Evolutionary conservation across 192 early-diverging fungal genomes (phyloP).

Genomic region (Backusella circina): DNA sequence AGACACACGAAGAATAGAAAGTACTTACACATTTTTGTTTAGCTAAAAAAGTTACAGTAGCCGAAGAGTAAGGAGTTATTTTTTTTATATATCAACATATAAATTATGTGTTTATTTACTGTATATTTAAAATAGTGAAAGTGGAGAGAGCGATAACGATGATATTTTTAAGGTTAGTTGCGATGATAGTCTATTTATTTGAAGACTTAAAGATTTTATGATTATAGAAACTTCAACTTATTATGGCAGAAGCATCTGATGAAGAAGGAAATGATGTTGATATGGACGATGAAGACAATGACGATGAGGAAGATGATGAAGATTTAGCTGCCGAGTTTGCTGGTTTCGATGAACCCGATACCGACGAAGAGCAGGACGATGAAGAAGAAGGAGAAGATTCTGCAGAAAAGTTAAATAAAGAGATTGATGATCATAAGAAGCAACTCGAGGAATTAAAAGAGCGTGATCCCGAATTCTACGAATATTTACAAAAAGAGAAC

Average conservation of each 20-base stretch:
- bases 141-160: background rate
- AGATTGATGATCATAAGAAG: conserved; percentile 68
- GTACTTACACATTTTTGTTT: background rate
- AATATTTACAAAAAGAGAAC: conserved; percentile 90
- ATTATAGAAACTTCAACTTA: background rate
- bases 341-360: conserved; percentile 40
- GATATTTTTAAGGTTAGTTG: background rate
- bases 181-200: background rate
- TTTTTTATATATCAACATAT: background rate
- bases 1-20: background rate
- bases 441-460: conserved; percentile 82
- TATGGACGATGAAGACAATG: conserved; percentile 49
- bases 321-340: conserved; percentile 45
- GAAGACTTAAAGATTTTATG: background rate
- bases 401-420: conserved; percentile 37
- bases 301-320: conserved; percentile 55
- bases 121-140: background rate
- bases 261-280: conserved; percentile 35
- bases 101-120: background rate
- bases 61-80: background rate
- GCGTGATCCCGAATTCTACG: conserved; percentile 89
- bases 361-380: conserved; percentile 43
- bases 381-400: conserved; percentile 57
- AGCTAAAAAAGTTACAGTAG: background rate
- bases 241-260: background rate